Conservation (phyloP, 2,329 filamentous ascomycete species). For the Pseudogymnoascus sp. region DNA sequence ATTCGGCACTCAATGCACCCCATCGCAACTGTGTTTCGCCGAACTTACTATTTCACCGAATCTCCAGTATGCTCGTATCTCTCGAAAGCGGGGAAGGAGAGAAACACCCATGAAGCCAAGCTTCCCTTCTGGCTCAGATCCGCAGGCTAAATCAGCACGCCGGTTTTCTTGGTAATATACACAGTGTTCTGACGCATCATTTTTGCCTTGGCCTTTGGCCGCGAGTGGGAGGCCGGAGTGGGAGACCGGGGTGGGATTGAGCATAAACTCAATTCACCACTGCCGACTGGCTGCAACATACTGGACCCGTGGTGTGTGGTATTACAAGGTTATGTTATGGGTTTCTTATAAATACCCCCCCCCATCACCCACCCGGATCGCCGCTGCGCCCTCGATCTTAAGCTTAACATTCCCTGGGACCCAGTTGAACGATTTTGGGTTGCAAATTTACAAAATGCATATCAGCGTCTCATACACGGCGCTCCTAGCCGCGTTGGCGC, state of each 20-base stretch:
- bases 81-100: background rate
- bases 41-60: background rate
- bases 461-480: background rate
- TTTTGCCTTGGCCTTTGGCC: background rate
- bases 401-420: background rate
- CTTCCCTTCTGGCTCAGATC: background rate
- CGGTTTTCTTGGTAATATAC: background rate
- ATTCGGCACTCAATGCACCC: background rate
- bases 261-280: constrained; percentile 6
- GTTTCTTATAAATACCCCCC: background rate
- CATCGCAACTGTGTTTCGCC: background rate
- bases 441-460: background rate
- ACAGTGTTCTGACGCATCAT: background rate
- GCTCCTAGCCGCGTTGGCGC: background rate
- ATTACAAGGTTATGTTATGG: background rate
- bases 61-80: background rate
- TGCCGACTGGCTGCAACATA: background rate
- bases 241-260: background rate
- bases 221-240: too few relatives aligned
- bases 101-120: constrained; percentile 1
- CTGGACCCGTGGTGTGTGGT: background rate
- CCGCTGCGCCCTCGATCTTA: background rate
- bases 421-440: background rate
- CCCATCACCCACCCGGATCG: background rate
- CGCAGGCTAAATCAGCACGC: background rate